These are phyloP conservation scores for Centrapalus pauciflorus DNA, from an alignment of 129 eudicot genomes.

Conservation along the genomic window DNA sequence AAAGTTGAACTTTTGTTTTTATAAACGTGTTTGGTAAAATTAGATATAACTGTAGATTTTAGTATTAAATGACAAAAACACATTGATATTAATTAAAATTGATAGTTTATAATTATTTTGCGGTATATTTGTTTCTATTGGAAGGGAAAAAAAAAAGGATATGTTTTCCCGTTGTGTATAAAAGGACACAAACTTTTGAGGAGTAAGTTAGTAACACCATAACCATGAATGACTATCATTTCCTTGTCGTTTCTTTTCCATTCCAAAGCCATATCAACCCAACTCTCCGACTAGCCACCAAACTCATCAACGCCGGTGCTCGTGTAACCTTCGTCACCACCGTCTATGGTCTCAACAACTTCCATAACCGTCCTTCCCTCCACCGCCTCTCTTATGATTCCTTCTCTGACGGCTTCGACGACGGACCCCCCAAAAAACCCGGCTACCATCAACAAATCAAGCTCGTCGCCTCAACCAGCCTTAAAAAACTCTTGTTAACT, in stretches of 20 bases:
- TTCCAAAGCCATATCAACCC: slow-evolving; percentile 75
- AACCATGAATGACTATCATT: slow-evolving; percentile 29
- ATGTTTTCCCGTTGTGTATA: too few relatives aligned
- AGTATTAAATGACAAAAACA: too few relatives aligned
- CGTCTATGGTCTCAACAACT: slow-evolving; percentile 17
- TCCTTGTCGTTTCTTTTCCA: slow-evolving; percentile 43
- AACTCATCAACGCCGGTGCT: slow-evolving; percentile 36
- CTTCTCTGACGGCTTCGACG: slow-evolving; percentile 43
- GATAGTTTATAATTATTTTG: too few relatives aligned
- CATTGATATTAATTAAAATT: too few relatives aligned
- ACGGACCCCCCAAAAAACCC: neutral
- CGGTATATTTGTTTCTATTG: too few relatives aligned
- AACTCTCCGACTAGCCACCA: slow-evolving; percentile 50
- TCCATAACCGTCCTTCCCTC: slow-evolving; percentile 21
- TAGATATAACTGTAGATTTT: too few relatives aligned
- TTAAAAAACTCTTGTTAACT: slow-evolving; percentile 18
- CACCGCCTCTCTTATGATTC: slow-evolving; percentile 22
- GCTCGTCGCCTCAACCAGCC: slow-evolving; percentile 22
- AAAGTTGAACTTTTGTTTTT: too few relatives aligned
- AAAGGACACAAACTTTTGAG: too few relatives aligned
- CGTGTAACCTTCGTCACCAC: slow-evolving; percentile 49
- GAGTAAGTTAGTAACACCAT: too few relatives aligned
- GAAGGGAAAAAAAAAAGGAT: too few relatives aligned
- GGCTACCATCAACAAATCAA: slow-evolving; percentile 21
- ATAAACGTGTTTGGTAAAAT: too few relatives aligned